Evolutionary conservation across 176 grass and related monocot genomes (phyloP), one percentile per base, ranked within the genome.

Genomic region (Canna indica): DNA sequence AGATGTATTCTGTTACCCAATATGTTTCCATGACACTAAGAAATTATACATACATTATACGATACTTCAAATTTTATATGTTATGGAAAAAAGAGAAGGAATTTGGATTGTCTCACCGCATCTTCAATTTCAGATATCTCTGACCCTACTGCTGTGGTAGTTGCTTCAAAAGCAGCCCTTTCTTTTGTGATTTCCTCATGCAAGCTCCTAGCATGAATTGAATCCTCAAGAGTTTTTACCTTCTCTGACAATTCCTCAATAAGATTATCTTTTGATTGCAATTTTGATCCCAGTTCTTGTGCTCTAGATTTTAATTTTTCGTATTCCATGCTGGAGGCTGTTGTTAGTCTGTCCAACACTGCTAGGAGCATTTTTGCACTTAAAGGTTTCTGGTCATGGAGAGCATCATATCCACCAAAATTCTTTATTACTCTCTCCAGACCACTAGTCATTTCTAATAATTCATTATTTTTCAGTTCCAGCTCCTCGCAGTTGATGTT

Each of bases 81-180:
- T 29, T 15, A 69, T 42, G n/a, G 34, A 69, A 63, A 60, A 29
- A 62, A 47, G 31, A 71, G 7, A 15, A 74, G 58, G 69, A 59
- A 50, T 70, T 67, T 76, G 75, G 73, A 34, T 70, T 69, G 34
- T 38, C 68, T 73, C 85, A 97, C 94, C 83, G 75, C 70, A 87
- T 97, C 94, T 83, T 92, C 86, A 76, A 90, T 85, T 67, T 92
- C 89, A 70, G 86, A 80, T 74, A 84, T 71, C 71, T 95, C 94
- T 76, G 88, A 79, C 83, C 79, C 83, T 76, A 82, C 64, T 68
- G 85, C 66, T 47, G 88, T 72, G 68, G 89, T 78, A 80, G 89
- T 87, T 87, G 83, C 74, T 74, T 97, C 89, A 70, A 97, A 64
- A 27, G 68, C 76, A 65, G 80, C 75, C 81, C 77, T 90, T 71